A percentile compares a stretch with the other conserved stretches of the same genome.
phyloP scores from a whole-genome alignment of 805 yeast genomes.

The Lipomyces chichibuensis region DNA sequence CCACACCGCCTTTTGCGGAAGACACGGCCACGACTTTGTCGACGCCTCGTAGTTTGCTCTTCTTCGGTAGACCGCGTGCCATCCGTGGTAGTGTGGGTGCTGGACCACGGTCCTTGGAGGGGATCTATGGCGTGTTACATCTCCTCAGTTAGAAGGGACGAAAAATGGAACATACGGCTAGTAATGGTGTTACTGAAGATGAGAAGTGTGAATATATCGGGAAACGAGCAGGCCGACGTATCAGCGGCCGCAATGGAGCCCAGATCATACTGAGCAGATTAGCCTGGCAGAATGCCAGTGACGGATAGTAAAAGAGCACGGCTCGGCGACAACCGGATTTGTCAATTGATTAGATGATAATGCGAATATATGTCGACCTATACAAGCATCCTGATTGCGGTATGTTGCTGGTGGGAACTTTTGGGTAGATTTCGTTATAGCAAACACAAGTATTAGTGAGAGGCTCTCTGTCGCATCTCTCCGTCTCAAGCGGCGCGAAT shows the following conservation, averaged over 20 bases:
- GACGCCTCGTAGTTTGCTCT: conserved; percentile 62
- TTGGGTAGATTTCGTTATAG: no score
- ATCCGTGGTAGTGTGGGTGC: conserved; percentile 47
- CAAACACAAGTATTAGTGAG: no score
- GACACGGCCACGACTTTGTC: conserved; percentile 64
- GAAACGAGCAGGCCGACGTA: neutral
- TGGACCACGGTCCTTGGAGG: conserved; percentile 22
- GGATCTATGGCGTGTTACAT: neutral
- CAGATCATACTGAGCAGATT: neutral
- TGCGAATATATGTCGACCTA: neutral
- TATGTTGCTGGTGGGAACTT: neutral
- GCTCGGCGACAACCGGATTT: neutral
- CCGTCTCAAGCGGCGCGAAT: no score
- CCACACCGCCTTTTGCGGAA: conserved; percentile 82
- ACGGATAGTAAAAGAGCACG: neutral
- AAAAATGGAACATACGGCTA: neutral
- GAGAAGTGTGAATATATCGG: neutral
- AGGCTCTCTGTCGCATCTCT: no score
- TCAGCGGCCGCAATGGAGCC: neutral
- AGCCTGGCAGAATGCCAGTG: neutral
- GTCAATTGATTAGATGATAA: neutral
- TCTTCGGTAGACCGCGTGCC: conserved; percentile 60
- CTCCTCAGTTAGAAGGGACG: no score
- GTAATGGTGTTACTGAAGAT: neutral
- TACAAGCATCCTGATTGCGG: neutral